Conservation (phyloP, 1,284 basidiomycete genomes). For the Sparassis latifolia region DNA sequence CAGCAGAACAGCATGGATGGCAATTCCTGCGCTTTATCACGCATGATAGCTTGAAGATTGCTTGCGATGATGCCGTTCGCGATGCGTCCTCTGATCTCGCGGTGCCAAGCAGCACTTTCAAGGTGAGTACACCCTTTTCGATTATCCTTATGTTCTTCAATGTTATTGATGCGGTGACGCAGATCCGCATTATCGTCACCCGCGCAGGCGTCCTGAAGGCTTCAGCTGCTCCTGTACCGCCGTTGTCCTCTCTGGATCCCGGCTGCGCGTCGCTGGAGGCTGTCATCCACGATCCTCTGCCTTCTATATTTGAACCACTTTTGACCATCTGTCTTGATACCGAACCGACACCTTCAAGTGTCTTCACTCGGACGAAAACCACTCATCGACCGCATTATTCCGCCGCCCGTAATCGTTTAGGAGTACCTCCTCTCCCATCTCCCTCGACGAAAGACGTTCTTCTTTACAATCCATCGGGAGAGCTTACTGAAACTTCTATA, state of each 20-base stretch:
- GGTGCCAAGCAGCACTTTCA: background rate
- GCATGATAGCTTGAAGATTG: conserved; percentile 30
- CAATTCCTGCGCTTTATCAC: conserved; percentile 27
- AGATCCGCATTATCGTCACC: conserved; percentile 56
- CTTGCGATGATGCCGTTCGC: conserved; percentile 39
- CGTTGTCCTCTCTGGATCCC: conserved; percentile 33
- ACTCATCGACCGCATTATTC: conserved; percentile 54
- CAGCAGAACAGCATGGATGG: conserved; percentile 49
- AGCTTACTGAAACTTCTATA: conserved; percentile 59
- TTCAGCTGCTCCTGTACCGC: conserved; percentile 31
- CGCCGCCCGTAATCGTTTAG: conserved; percentile 48
- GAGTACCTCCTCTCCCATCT: conserved; percentile 32
- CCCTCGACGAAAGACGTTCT: conserved; percentile 44
- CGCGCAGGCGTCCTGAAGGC: conserved; percentile 38
- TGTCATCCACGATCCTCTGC: too few relatives aligned
- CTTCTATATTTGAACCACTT: conserved; percentile 11
- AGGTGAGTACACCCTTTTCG: background rate
- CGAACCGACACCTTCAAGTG: conserved; percentile 41
- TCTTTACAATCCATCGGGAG: conserved; percentile 45
- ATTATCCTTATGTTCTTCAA: background rate
- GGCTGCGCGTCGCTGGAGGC: conserved; percentile 11
- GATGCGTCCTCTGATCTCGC: conserved; percentile 4
- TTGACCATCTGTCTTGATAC: conserved; percentile 47
- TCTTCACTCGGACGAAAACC: conserved; percentile 65
- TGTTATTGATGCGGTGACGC: background rate